A percentile compares a stretch with the other conserved stretches of the same genome.
phyloP scores from a whole-genome alignment of 805 yeast species.

The Metschnikowia gruessii region DNA sequence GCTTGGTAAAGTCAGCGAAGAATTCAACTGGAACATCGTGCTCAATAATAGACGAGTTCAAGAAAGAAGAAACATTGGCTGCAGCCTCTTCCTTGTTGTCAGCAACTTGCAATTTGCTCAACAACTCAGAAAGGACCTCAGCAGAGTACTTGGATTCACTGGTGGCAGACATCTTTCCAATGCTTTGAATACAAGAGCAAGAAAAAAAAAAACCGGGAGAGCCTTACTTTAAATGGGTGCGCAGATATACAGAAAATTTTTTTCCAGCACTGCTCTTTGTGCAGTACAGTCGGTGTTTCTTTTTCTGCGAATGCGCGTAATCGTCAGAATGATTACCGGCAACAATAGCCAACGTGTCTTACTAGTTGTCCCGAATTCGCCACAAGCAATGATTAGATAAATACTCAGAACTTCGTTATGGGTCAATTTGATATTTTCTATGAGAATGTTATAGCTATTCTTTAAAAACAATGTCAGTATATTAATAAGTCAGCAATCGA shows the following conservation, averaged over 20 bases:
- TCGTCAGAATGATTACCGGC: slow-evolving; percentile 13
- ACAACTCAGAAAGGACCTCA: slow-evolving; percentile 89
- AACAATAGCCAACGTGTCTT: slow-evolving; percentile 5
- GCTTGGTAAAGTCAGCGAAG: slow-evolving; percentile 71
- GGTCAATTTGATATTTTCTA: background rate
- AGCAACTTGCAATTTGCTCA: slow-evolving; percentile 89
- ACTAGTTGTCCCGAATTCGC: background rate
- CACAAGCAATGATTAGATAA: background rate
- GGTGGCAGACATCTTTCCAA: slow-evolving; percentile 48
- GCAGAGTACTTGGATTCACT: slow-evolving; percentile 61
- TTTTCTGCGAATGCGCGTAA: slow-evolving; percentile 15
- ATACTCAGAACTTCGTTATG: background rate
- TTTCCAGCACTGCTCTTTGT: slow-evolving; percentile 14
- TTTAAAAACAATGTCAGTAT: too few relatives aligned
- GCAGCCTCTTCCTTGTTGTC: slow-evolving; percentile 87
- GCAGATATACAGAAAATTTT: slow-evolving; percentile 18
- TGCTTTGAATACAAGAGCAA: slow-evolving; percentile 16
- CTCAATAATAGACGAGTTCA: slow-evolving; percentile 96
- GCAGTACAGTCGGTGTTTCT: slow-evolving; percentile 16
- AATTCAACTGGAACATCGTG: slow-evolving; percentile 94
- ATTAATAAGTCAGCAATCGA: too few relatives aligned
- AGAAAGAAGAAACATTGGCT: slow-evolving; percentile 83
- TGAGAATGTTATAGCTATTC: background rate
- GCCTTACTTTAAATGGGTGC: slow-evolving; percentile 15
- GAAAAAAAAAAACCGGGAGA: slow-evolving; percentile 14